phyloP scores from a whole-genome alignment of 2,329 filamentous ascomycete genomes.

The Lachnellula suecica region DNA sequence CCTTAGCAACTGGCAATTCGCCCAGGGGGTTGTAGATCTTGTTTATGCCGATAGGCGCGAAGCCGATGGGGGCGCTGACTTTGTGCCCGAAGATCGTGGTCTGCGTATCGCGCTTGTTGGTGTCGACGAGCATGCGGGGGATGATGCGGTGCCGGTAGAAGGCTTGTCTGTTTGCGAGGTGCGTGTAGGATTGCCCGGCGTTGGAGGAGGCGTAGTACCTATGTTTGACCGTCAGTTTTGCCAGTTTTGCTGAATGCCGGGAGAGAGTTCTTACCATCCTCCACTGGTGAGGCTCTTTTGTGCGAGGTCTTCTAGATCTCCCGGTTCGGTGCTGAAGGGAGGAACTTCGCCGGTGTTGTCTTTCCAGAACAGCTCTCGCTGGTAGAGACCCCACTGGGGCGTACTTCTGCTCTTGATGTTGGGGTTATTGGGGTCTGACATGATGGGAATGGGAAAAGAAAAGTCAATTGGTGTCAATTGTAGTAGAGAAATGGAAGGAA shows the following conservation, averaged over 20 bases:
- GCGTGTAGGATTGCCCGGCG: slow-evolving; percentile 50
- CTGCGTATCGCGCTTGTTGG: slow-evolving; percentile 54
- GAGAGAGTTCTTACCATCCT: slow-evolving; percentile 44
- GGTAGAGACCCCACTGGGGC: slow-evolving; percentile 54
- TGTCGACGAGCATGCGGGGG: slow-evolving; percentile 61
- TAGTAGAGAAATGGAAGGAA: not conserved
- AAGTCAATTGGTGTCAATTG: not conserved
- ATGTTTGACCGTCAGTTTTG: not conserved
- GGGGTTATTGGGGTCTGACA: slow-evolving; percentile 48
- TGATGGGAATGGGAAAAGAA: slow-evolving; percentile 1
- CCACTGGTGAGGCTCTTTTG: slow-evolving; percentile 54
- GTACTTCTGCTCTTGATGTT: slow-evolving; percentile 49
- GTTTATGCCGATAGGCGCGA: slow-evolving; percentile 65
- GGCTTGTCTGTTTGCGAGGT: slow-evolving; percentile 59
- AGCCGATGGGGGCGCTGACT: slow-evolving; percentile 60
- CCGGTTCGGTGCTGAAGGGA: slow-evolving; percentile 55
- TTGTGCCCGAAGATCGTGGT: slow-evolving; percentile 60
- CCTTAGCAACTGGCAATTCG: slow-evolving; percentile 58
- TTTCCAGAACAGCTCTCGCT: slow-evolving; percentile 55
- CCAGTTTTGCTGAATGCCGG: not conserved
- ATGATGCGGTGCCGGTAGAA: slow-evolving; percentile 65
- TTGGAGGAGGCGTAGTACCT: slow-evolving; percentile 56
- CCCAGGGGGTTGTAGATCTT: slow-evolving; percentile 60
- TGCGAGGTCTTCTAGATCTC: slow-evolving; percentile 57
- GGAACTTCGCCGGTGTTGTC: slow-evolving; percentile 48